Conservation (phyloP, 2,329 filamentous ascomycete species). For the Tolypocladium guangdongense region DNA sequence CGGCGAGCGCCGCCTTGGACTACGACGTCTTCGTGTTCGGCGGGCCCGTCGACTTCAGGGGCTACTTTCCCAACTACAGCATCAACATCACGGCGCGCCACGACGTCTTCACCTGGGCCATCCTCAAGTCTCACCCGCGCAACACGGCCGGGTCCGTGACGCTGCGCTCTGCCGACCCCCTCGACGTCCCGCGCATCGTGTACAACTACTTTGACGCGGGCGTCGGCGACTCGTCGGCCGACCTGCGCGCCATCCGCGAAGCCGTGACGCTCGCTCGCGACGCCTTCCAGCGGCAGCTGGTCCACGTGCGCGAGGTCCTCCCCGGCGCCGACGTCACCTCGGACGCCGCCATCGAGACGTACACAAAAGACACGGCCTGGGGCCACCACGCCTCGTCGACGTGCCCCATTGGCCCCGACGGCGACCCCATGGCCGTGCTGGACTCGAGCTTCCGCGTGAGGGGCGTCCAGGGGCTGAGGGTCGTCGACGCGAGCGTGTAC, state of each 20-base stretch:
- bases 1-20: slow-evolving; percentile 13
- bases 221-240: slow-evolving; percentile 31
- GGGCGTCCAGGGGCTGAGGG: slow-evolving; percentile 39
- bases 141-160: slow-evolving; percentile 52
- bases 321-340: slow-evolving; percentile 26
- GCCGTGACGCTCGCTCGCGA: slow-evolving; percentile 40
- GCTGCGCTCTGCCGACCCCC: slow-evolving; percentile 49
- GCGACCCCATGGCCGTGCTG: slow-evolving; percentile 42
- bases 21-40: slow-evolving; percentile 19
- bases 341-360: slow-evolving; percentile 33
- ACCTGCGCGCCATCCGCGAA: slow-evolving; percentile 45
- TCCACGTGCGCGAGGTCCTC: slow-evolving; percentile 8
- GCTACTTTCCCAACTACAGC: slow-evolving; percentile 17
- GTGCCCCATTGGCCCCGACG: slow-evolving; percentile 40
- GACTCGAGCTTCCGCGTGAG: slow-evolving; percentile 43
- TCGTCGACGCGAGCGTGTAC: slow-evolving; percentile 47
- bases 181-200: slow-evolving; percentile 50
- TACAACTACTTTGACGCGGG: slow-evolving; percentile 51
- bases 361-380: slow-evolving; percentile 37
- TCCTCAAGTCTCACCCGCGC: slow-evolving; percentile 49
- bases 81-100: slow-evolving; percentile 11
- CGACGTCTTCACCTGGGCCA: slow-evolving; percentile 25
- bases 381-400: slow-evolving; percentile 48
- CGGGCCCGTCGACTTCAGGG: slow-evolving; percentile 15
- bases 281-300: slow-evolving; percentile 15